phyloP scores from a whole-genome alignment of 2,329 filamentous ascomycete species.

The Hyphodiscus sp. region DNA sequence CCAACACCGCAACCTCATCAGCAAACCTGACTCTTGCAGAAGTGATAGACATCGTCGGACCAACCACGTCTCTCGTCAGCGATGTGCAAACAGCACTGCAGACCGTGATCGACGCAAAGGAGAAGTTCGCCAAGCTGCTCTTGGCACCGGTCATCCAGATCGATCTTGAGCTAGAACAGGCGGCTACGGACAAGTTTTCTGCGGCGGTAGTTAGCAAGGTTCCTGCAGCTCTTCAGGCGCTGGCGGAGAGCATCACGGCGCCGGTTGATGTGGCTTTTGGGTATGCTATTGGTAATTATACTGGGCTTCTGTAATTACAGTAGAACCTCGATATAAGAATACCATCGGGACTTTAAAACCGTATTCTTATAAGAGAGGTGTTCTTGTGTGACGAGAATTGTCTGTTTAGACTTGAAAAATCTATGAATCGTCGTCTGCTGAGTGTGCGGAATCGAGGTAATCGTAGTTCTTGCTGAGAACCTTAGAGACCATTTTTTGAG shows the following conservation, averaged over 20 bases:
- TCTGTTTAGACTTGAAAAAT: too few species aligned
- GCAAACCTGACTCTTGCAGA: slow-evolving; percentile 34
- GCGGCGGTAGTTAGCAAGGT: slow-evolving; percentile 16
- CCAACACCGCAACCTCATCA: slow-evolving; percentile 32
- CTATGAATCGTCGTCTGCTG: too few species aligned
- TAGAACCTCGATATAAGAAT: neutral
- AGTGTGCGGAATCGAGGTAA: too few species aligned
- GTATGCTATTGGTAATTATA: slow-evolving; percentile 37
- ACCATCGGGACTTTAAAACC: neutral
- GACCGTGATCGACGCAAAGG: slow-evolving; percentile 29
- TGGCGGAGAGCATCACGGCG: slow-evolving; percentile 28
- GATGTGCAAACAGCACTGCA: slow-evolving; percentile 43
- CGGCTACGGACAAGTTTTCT: slow-evolving; percentile 30
- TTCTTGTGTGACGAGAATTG: too few species aligned
- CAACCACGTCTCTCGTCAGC: slow-evolving; percentile 38
- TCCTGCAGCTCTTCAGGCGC: slow-evolving; percentile 5
- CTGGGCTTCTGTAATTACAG: neutral
- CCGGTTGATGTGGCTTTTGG: slow-evolving; percentile 47
- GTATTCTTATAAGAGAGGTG: too few species aligned
- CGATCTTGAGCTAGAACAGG: slow-evolving; percentile 36
- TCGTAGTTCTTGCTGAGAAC: too few species aligned
- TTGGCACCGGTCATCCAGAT: slow-evolving; percentile 36
- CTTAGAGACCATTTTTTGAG: too few species aligned
- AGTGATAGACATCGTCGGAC: slow-evolving; percentile 34
- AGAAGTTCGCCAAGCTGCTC: slow-evolving; percentile 38